Evolutionary conservation across 441 rosid species (phyloP).

Genomic region (Breynia disticha): DNA sequence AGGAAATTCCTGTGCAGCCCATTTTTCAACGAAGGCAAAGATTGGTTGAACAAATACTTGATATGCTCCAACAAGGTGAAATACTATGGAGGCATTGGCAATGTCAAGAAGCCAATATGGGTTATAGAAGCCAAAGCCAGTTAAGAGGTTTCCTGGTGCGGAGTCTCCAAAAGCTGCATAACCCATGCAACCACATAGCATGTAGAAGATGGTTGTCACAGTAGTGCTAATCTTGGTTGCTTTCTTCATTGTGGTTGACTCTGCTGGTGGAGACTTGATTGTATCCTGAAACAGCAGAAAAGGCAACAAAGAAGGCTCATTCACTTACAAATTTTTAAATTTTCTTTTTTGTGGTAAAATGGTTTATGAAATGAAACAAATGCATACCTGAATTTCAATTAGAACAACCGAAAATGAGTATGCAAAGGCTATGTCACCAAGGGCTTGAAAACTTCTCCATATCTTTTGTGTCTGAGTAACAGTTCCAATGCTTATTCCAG

Average conservation of each 20-base stretch:
- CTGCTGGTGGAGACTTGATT: conserved; percentile 67
- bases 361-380: no score
- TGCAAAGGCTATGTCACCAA: conserved; percentile 78
- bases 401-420: conserved; percentile 73
- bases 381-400: conserved; percentile 79
- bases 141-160: conserved; percentile 65
- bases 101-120: conserved; percentile 86
- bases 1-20: conserved; percentile 34
- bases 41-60: conserved; percentile 81
- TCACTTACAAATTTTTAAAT: no score
- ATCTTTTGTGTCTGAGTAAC: conserved; percentile 62
- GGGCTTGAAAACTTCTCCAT: conserved; percentile 80
- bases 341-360: no score
- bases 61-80: conserved; percentile 82
- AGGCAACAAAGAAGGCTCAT: no score
- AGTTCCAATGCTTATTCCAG: conserved; percentile 50
- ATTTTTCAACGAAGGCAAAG: conserved; percentile 60
- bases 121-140: conserved; percentile 73
- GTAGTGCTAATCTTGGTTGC: conserved; percentile 47
- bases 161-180: conserved; percentile 81
- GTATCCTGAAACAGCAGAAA: no score
- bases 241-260: conserved; percentile 64
- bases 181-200: conserved; percentile 82
- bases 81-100: conserved; percentile 71
- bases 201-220: conserved; percentile 68